Evolutionary conservation across 495 filamentous ascomycete genomes (phyloP), one percentile per base, ranked within the genome.

Genomic region (Massariosphaeria phaeospora): DNA sequence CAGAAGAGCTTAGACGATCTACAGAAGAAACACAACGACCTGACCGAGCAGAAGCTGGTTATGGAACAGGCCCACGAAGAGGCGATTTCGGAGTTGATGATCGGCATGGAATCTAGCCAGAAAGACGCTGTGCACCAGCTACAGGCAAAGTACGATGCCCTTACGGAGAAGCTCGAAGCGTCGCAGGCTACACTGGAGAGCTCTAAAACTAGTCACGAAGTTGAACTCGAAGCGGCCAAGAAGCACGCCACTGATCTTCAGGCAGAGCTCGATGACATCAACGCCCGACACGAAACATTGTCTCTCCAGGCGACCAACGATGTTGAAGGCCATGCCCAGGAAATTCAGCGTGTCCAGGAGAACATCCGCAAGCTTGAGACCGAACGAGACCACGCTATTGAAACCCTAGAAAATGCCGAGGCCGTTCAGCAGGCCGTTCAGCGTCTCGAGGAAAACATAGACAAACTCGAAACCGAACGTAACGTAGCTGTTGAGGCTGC

Each of bases 61-160:
- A 55, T 21, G 15, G 61, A 59, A 18, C 31, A 48, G 21, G 46
- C 61, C 8, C 61, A 59, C 18, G 61, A 59, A 29, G 61, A 59
- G 5, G 61, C 50, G 4, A 55, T 63, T 21, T 29, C 49, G 10
- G 55, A 59, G 30, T 46, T 63, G 23, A 63, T 55, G 44, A 3
- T 36, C 7, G 55, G 50, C 21, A 58, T 63, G 51, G 61, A 63
- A 38, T 38, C 39, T 7, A 55, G 47, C 27, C 50, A 55, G 26
- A 31, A 49, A 12, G 55, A 63, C 15, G 61, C 55, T 8, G 40
- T 56, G 1, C 44, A 59, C 24, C 55, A 59, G 13, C 24, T 63
- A 40, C 50, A 63, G 26, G 52, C 42, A 50, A 63, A 63, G 29
- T 52, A 63, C 42, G 61, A 63, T 42, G 52, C 52, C 1, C 27